Base-by-base conservation (phyloP, 2,329 filamentous ascomycete species). In the Verticillium dahliae region DNA sequence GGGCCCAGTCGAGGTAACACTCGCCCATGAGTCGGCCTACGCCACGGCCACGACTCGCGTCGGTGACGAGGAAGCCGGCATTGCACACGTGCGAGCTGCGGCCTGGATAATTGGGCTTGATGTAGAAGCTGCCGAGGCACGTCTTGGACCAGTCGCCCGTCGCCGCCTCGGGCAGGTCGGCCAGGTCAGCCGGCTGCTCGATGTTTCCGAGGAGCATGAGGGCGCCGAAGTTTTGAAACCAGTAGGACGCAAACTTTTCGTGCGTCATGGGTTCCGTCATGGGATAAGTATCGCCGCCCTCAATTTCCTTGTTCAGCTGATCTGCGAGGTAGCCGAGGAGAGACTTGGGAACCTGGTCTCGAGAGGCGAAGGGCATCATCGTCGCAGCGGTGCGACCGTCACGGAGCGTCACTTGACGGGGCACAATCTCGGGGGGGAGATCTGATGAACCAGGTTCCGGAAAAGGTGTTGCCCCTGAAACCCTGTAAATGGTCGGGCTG, bases 41-140 rank as follows among this genome's bases (percentile, higher is more conserved):
- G 66, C 90, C 90, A 63, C 88, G 87, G 73, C 90, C 90, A 63
- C 90, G 86, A 59, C 87, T 83, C 13, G 86, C 86, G 70, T 90
- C 87, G 10, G 89, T 91, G 63, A 91, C 89, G 59, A 92, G 79
- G 71, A 92, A 91, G 37, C 88, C 89, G 62, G 86, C 93, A 71
- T 96, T 97, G 79, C 91, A 96, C 58, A 96, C 86, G 78, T 97
- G 92, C 74, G 90, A 95, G 76, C 90, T 95, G 62, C 92, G 85
- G 57, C 92, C 92, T 0, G 92, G 92, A 73, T 96, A 97, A 75
- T 97, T 96, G 57, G 92, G 92, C 78, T 95, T 93, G 81, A 96
- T 90, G 76, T 95, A 96, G 76, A 96, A 96, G 76, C 91, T 96
- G 62, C 92, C 92, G 54, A 97, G 79, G 69, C 92, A 96, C 69